Conservation (phyloP, 768 basidiomycete species). For the Tulasnella sp. region DNA sequence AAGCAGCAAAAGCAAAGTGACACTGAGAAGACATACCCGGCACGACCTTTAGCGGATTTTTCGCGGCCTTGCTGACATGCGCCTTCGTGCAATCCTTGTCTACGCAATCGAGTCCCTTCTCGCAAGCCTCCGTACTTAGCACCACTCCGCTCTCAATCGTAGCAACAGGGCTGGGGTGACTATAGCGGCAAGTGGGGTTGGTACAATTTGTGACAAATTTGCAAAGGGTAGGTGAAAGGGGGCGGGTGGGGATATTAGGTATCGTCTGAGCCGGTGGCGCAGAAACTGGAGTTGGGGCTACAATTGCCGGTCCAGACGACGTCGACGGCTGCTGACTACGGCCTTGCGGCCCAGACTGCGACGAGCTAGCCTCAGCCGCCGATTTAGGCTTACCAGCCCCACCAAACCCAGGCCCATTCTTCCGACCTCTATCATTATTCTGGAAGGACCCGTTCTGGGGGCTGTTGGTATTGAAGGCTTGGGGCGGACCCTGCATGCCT, state of each 20-base stretch:
- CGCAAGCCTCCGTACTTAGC: conserved; percentile 88
- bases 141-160: conserved; percentile 93
- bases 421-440: background rate
- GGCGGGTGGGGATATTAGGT: conserved; percentile 48
- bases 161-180: conserved; percentile 96
- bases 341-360: background rate
- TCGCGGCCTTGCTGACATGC: conserved; percentile 84
- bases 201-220: conserved; percentile 90
- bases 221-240: conserved; percentile 86
- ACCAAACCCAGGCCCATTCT: background rate
- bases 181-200: conserved; percentile 82
- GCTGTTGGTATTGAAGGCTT: background rate
- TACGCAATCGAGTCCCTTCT: conserved; percentile 80
- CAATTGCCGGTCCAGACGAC: conserved; percentile 51
- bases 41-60: conserved; percentile 54
- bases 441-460: conserved; percentile 7
- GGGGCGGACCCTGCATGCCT: conserved; percentile 1
- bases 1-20: conserved; percentile 15
- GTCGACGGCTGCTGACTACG: conserved; percentile 24
- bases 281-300: conserved; percentile 48
- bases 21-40: conserved; percentile 24
- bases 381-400: conserved; percentile 27
- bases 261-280: conserved; percentile 14
- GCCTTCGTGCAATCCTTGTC: conserved; percentile 91
- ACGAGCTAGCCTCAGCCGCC: conserved; percentile 5